Evolutionary conservation across 257 asterid genomes (phyloP).

Genomic region (Salvia hispanica): DNA sequence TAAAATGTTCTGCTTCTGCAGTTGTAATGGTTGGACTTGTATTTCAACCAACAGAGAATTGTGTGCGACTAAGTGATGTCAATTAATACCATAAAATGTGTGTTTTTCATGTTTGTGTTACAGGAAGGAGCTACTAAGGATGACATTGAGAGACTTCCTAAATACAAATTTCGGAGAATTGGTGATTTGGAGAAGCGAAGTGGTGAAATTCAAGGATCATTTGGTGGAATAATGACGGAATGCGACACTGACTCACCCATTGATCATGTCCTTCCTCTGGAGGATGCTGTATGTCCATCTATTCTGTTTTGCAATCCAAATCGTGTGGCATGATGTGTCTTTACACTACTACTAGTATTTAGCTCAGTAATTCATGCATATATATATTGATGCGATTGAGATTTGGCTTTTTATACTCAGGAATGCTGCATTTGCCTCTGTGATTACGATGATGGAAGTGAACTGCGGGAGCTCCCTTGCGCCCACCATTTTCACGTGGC

Average conservation of each 20-base stretch:
- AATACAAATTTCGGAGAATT: constrained; percentile 65
- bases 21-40: not conserved
- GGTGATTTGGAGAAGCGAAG: constrained; percentile 75
- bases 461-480: constrained; percentile 90
- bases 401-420: constrained; percentile 35
- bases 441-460: constrained; percentile 78
- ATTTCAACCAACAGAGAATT: constrained; percentile 15
- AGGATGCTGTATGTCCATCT: constrained; percentile 73
- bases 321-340: not conserved
- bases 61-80: not conserved
- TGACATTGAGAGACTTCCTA: constrained; percentile 78
- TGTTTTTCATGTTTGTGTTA: constrained; percentile 14
- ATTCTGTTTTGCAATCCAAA: not conserved
- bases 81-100: constrained; percentile 13
- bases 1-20: not conserved
- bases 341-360: not conserved
- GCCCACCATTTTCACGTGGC: constrained; percentile 79
- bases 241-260: constrained; percentile 73
- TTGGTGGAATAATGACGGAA: constrained; percentile 82
- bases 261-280: constrained; percentile 74
- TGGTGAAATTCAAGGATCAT: constrained; percentile 80
- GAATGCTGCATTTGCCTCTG: constrained; percentile 94
- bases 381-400: not conserved
- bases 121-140: constrained; percentile 97
- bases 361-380: not conserved